These are phyloP conservation scores for Ceratocystis diversiconidia DNA, from an alignment of 2,329 filamentous ascomycete genomes.

Conservation along the genomic window DNA sequence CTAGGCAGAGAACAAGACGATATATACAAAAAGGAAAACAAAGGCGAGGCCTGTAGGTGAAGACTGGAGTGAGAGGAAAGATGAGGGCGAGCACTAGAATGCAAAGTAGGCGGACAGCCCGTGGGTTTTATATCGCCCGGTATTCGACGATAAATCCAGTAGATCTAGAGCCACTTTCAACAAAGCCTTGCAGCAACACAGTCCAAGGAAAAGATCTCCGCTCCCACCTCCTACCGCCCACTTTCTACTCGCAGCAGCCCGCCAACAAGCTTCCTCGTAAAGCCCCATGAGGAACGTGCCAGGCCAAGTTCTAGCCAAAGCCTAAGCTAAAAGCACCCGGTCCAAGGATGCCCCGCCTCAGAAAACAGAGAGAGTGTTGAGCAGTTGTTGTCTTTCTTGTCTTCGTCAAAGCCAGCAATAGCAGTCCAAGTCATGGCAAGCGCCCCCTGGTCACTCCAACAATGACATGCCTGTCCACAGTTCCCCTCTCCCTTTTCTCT, in stretches of 20 bases:
- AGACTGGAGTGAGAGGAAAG: constrained; percentile 11
- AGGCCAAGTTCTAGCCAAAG: not conserved
- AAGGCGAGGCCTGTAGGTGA: not conserved
- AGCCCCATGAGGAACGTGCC: not conserved
- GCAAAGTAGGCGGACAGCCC: not conserved
- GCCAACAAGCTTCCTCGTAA: not conserved
- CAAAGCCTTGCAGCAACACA: not conserved
- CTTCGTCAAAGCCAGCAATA: too few relatives aligned
- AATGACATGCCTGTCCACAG: not conserved
- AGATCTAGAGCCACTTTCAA: not conserved
- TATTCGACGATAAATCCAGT: not conserved
- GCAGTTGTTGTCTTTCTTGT: not conserved
- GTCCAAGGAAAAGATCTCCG: not conserved
- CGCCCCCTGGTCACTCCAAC: not conserved
- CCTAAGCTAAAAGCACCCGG: not conserved
- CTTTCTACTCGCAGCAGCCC: not conserved
- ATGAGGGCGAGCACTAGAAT: constrained; percentile 4
- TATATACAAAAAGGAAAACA: not conserved
- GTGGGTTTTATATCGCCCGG: constrained; percentile 7
- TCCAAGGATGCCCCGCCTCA: not conserved
- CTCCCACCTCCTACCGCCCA: too few relatives aligned
- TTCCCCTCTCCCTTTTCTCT: not conserved
- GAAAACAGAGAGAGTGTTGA: not conserved
- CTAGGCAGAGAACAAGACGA: not conserved
- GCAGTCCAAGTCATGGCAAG: not conserved